Conservation (phyloP, 345 rosid genomes). For the Aquilaria yunnanensis region DNA sequence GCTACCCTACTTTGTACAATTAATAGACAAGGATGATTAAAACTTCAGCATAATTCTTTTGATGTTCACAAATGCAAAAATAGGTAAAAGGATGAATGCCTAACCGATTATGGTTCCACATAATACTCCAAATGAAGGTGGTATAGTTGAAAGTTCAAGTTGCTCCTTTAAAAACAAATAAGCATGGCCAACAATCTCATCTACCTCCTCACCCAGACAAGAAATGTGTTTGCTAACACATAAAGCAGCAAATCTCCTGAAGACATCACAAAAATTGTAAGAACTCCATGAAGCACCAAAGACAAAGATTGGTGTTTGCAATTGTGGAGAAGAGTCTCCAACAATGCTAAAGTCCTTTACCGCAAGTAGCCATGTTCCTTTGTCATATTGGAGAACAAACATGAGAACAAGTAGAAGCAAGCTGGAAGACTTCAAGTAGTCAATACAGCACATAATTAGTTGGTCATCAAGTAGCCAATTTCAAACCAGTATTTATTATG, state of each 20-base stretch:
- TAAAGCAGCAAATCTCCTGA: conserved; percentile 78
- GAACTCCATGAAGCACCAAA: not conserved
- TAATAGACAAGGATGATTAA: not conserved
- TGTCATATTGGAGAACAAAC: not conserved
- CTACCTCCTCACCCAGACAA: conserved; percentile 45
- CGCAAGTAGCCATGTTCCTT: too few species aligned
- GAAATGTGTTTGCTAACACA: conserved; percentile 54
- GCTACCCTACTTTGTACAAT: too few species aligned
- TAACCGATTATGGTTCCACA: conserved; percentile 86
- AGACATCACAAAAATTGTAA: conserved; percentile 17
- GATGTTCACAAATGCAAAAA: too few species aligned
- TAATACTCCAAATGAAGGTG: conserved; percentile 57
- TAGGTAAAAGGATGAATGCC: conserved; percentile 12
- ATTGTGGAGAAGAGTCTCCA: not conserved
- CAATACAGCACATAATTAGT: not conserved
- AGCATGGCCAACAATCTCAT: conserved; percentile 80
- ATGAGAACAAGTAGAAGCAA: not conserved
- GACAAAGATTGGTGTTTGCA: not conserved
- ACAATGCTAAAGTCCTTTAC: not conserved
- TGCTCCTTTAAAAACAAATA: conserved; percentile 84
- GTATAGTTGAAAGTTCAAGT: conserved; percentile 53
- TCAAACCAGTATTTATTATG: not conserved
- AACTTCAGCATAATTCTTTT: not conserved
- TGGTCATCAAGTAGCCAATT: too few species aligned
- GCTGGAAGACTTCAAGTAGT: not conserved